These are phyloP conservation scores for Fusarium sacchari DNA, from an alignment of 2,329 filamentous ascomycete genomes.

Conservation along the genomic window DNA sequence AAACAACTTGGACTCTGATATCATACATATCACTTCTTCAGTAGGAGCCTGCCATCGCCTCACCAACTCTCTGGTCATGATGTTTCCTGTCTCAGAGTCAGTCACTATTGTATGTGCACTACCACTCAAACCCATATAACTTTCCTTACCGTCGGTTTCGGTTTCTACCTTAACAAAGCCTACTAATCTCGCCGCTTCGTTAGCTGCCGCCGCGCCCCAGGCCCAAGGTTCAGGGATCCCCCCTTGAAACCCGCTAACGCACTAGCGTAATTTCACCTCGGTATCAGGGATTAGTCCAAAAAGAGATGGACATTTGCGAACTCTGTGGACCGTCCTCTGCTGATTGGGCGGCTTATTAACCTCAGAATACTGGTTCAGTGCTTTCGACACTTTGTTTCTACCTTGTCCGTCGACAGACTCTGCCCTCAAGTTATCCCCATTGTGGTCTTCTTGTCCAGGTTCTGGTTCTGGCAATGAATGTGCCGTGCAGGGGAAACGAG, in stretches of 20 bases:
- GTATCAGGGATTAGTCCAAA: constrained; percentile 55
- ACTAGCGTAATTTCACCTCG: constrained; percentile 59
- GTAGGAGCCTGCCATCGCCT: background rate
- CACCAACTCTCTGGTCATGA: background rate
- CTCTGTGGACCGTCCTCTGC: background rate
- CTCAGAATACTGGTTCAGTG: constrained; percentile 1
- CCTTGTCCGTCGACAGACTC: constrained; percentile 15
- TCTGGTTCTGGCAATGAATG: constrained; percentile 11
- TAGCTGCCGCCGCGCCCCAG: constrained; percentile 37
- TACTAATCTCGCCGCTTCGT: constrained; percentile 37
- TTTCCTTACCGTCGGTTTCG: constrained; percentile 26
- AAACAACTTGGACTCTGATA: background rate
- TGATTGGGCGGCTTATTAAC: constrained; percentile 30
- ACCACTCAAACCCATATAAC: background rate
- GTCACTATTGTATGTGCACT: background rate
- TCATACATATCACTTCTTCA: background rate
- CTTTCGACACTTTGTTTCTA: constrained; percentile 25
- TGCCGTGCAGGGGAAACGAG: constrained; percentile 21
- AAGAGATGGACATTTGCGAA: constrained; percentile 30
- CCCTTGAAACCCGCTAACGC: constrained; percentile 66
- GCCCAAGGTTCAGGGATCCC: constrained; percentile 46
- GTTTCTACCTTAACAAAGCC: constrained; percentile 15
- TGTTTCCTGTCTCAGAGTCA: constrained; percentile 1
- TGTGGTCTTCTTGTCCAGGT: constrained; percentile 6
- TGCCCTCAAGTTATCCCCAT: constrained; percentile 4